Percentiles rank a stretch among this genome's conserved stretches.
Evolutionary conservation across 2,329 filamentous ascomycete genomes (phyloP).

Genomic region (Fusarium acutatum): DNA sequence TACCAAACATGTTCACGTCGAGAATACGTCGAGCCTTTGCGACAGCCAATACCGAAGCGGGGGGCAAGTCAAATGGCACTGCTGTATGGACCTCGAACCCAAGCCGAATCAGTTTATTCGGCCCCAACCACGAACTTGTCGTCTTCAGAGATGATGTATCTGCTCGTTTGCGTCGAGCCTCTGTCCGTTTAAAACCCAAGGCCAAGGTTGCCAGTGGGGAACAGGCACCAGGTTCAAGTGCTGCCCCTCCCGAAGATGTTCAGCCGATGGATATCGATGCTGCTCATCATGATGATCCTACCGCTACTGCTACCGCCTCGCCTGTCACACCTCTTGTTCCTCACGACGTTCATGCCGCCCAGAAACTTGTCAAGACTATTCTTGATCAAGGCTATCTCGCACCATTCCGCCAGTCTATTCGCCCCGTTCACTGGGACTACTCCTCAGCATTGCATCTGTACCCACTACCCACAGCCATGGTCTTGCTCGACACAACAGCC

Average conservation of each 20-base stretch:
- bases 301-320: slow-evolving; percentile 19
- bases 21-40: slow-evolving; percentile 84
- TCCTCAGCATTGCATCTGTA: slow-evolving; percentile 81
- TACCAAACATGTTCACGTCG: slow-evolving; percentile 92
- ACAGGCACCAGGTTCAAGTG: slow-evolving; percentile 28
- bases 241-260: slow-evolving; percentile 20
- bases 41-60: slow-evolving; percentile 76
- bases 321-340: slow-evolving; percentile 53
- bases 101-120: slow-evolving; percentile 82
- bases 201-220: slow-evolving; percentile 47
- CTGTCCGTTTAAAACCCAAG: slow-evolving; percentile 71
- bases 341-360: slow-evolving; percentile 67
- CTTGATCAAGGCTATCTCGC: slow-evolving; percentile 90
- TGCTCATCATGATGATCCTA: slow-evolving; percentile 32
- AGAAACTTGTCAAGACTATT: slow-evolving; percentile 87
- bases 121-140: slow-evolving; percentile 85
- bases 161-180: slow-evolving; percentile 77
- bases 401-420: slow-evolving; percentile 81
- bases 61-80: slow-evolving; percentile 57
- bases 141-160: slow-evolving; percentile 89
- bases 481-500: slow-evolving; percentile 83
- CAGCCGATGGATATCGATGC: slow-evolving; percentile 54
- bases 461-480: slow-evolving; percentile 84
- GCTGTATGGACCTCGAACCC: slow-evolving; percentile 93
- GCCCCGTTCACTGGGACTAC: slow-evolving; percentile 92